phyloP scores from a whole-genome alignment of 305 asterid genomes.

The Fraxinus xanthoxyloides region DNA sequence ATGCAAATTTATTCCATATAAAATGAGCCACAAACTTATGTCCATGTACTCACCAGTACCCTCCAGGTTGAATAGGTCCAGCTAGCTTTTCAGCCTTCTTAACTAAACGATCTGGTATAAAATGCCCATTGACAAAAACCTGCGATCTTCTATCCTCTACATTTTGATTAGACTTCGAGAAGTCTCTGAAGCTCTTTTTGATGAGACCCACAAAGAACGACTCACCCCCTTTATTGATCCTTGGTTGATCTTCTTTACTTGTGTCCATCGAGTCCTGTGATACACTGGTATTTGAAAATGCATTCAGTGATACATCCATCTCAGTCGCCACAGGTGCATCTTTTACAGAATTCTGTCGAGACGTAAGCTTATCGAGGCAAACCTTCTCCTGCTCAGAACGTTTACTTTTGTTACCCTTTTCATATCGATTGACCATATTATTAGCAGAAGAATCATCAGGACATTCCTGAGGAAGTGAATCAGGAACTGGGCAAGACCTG shows the following conservation, averaged over 20 bases:
- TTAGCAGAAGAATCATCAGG: constrained; percentile 40
- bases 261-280: constrained; percentile 59
- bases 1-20: constrained; percentile 11
- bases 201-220: constrained; percentile 70
- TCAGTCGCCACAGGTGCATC: constrained; percentile 59
- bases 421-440: constrained; percentile 32
- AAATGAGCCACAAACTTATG: neutral
- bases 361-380: constrained; percentile 39
- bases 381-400: constrained; percentile 43
- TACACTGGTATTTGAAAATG: constrained; percentile 43
- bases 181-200: constrained; percentile 67
- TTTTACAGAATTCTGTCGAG: constrained; percentile 54
- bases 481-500: neutral
- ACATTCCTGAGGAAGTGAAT: neutral
- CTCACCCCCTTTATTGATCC: constrained; percentile 57
- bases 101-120: constrained; percentile 56
- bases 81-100: constrained; percentile 86
- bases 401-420: constrained; percentile 44
- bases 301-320: constrained; percentile 60
- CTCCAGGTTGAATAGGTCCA: constrained; percentile 84
- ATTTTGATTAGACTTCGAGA: constrained; percentile 48
- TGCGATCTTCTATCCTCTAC: constrained; percentile 52
- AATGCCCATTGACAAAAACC: constrained; percentile 66
- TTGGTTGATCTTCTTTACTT: constrained; percentile 51
- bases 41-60: constrained; percentile 59